Base-by-base conservation (phyloP, 805 yeast genomes). In the Pichia thaimueangensis region DNA sequence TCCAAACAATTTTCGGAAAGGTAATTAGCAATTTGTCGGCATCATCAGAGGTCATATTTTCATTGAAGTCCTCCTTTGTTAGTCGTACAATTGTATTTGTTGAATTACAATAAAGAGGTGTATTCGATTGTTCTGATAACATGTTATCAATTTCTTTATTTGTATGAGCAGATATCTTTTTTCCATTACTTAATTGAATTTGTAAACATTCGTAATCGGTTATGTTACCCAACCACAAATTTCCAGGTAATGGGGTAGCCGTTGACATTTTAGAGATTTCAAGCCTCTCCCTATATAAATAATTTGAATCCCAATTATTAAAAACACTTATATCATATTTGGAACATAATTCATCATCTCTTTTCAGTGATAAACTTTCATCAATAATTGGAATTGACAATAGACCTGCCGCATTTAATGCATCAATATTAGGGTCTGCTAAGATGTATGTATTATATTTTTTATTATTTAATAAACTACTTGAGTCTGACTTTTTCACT, bases 201-300 rank as follows among this genome's bases (percentile, higher is more conserved):
- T 61, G 62, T 34, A 62, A 48, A 44, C 65, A 61, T 50, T 78
- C 80, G 55, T 69, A 77, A 58, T 89, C 96, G 50, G 85, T 77
- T 1, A 79, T 66, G 55, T 89, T 91, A 2, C 97, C 97, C 39
- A 82, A 70, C 89, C 91, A 89, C 6, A 88, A 74, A 37, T 74
- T 68, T 15, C 43, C 42, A 4, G 50, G 35, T 1, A 86, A 64
- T 11, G 68, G 72, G 0, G 93, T 74, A 0, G 95, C 94, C 9
- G 86, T 70, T 1, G 95, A 82, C 89, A 89, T 83, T 55, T 76
- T 77, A 1, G 87, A 69, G 39, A 87, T 82, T 59, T 89, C 96
- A n/a, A 84, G 67, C 47, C 83, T 78, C 58, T 89, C 97, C 54
- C 83, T 78, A 48, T 76, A 70, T 17, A 74, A 67, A 54, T 80